Evolutionary conservation across 805 yeast species (phyloP).

Genomic region (Yamadazyma sp.): DNA sequence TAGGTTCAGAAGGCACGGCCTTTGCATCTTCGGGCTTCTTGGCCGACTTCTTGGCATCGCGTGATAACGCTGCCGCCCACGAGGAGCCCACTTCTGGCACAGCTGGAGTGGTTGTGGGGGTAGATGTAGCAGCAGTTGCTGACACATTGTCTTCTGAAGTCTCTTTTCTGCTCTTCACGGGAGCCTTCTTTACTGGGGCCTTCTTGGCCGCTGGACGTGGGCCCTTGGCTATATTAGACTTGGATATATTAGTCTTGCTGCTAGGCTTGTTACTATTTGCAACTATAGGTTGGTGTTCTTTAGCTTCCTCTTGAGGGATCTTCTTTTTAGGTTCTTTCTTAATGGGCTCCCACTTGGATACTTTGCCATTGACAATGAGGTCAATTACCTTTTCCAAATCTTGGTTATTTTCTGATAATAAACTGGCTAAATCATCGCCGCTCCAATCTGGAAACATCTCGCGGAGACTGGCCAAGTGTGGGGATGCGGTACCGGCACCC

Average conservation of each 20-base stretch:
- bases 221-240: not conserved
- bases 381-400: slow-evolving; percentile 80
- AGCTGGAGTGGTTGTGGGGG: slow-evolving; percentile 20
- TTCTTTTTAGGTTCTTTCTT: slow-evolving; percentile 60
- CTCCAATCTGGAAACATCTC: slow-evolving; percentile 97
- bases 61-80: slow-evolving; percentile 46
- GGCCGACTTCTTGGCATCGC: slow-evolving; percentile 29
- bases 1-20: not conserved
- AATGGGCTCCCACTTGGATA: slow-evolving; percentile 92
- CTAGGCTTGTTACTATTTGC: slow-evolving; percentile 12
- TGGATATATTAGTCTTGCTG: not conserved
- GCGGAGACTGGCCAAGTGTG: slow-evolving; percentile 54
- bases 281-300: slow-evolving; percentile 5
- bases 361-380: slow-evolving; percentile 87
- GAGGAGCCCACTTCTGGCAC: slow-evolving; percentile 24
- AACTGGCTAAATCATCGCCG: slow-evolving; percentile 72
- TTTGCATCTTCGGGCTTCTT: slow-evolving; percentile 15
- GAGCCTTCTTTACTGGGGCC: slow-evolving; percentile 1
- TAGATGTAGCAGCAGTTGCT: slow-evolving; percentile 8
- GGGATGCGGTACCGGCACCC: slow-evolving; percentile 6
- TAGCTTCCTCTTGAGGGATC: slow-evolving; percentile 17
- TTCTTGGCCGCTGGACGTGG: slow-evolving; percentile 5
- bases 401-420: slow-evolving; percentile 69
- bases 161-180: not conserved
- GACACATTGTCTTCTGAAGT: not conserved